Evolutionary conservation across 495 filamentous ascomycete genomes (phyloP), one percentile per base, ranked within the genome.

Genomic region (Xylaria curta): DNA sequence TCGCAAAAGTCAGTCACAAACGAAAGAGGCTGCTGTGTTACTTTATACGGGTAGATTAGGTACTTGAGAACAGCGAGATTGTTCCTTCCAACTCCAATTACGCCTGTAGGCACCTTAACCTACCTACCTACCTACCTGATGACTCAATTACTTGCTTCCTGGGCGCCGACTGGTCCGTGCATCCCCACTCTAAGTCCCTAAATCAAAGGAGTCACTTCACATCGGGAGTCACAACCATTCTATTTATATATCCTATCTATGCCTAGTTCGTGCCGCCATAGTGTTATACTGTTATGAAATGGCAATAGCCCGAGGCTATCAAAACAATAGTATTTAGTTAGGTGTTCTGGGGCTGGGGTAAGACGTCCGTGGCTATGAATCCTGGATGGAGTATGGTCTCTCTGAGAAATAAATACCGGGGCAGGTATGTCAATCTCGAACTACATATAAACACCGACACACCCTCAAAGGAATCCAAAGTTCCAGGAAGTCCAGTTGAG

Each of bases 221-320:
- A 31, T 12, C 13, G 17, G 53, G 26, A 56, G 28, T 5, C 15
- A 56, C 26, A 31, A 6, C 26, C 44, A 1, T n/a, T 38, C 10
- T 51, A 42, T 42, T 42, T 12, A 42, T 42, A 49, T 31, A 47
- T 28, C 19, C 21, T 19, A n/a, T 17, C 51, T 64, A 17, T 56
- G 6, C 4, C n/a, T n/a, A n/a, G n/a, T n/a, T n/a, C n/a, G n/a
- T n/a, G n/a, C n/a, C n/a, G n/a, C n/a, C n/a, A n/a, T n/a, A n/a
- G n/a, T 91, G 87, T 53, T 92, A 84, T 12, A 83, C 75, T 77
- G 91, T 89, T 42, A 92, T 84, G 51, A 92, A 82, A 21, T 81
- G 81, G 77, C 92, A 94, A 79, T 92, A 93, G 10, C 81, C 88
- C 0, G 86, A 84, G 0, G 92, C 91, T 9, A 93, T 79, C 21